Evolutionary conservation across 1,284 basidiomycete species (phyloP).

Genomic region (Anthracocystis panici-leucophaei): DNA sequence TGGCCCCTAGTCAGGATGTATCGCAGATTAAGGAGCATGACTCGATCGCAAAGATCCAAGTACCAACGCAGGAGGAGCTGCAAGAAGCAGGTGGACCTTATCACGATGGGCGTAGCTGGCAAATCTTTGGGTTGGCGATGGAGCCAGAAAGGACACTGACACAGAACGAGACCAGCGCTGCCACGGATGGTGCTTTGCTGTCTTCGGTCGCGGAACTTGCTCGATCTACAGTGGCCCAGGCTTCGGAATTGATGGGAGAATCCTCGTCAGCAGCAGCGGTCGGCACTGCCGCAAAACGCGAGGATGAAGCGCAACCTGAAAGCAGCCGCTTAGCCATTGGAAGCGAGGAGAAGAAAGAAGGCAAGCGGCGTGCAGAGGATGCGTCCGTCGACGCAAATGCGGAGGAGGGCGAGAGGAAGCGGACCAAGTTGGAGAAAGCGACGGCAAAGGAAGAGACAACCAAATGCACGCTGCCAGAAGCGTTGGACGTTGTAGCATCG

Average conservation of each 20-base stretch:
- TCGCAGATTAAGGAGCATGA: constrained; percentile 23
- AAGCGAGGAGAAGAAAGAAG: constrained; percentile 1
- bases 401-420: constrained; percentile 14
- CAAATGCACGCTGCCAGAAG: constrained; percentile 30
- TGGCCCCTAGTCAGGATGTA: constrained; percentile 29
- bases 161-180: constrained; percentile 29
- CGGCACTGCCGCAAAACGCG: not conserved
- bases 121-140: constrained; percentile 47
- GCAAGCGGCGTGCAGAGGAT: constrained; percentile 38
- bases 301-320: not conserved
- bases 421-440: constrained; percentile 16
- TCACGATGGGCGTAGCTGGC: constrained; percentile 36
- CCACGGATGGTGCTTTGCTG: constrained; percentile 37
- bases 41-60: constrained; percentile 32
- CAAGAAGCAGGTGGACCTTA: constrained; percentile 22
- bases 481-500: constrained; percentile 13
- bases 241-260: constrained; percentile 10
- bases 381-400: not conserved
- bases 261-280: constrained; percentile 4
- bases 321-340: not conserved
- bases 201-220: constrained; percentile 49
- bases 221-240: constrained; percentile 18
- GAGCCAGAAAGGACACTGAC: constrained; percentile 34
- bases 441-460: not conserved
- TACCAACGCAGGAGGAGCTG: constrained; percentile 42